Evolutionary conservation across 2,329 filamentous ascomycete species (phyloP), one percentile per base, ranked within the genome.

Genomic region (Aspergillus niger): DNA sequence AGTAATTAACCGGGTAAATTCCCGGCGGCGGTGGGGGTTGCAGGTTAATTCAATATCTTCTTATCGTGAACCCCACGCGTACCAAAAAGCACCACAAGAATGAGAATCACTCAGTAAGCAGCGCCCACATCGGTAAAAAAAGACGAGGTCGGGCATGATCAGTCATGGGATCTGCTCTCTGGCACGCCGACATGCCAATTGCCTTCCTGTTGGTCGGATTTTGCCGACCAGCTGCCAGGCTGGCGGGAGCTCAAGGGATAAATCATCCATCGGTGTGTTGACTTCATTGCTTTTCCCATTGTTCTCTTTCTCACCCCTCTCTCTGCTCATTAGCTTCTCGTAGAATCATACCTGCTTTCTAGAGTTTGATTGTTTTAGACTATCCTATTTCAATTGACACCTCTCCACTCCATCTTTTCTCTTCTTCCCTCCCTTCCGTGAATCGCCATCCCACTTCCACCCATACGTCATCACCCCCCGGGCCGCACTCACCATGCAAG

Each of bases 401-500:
- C 44, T 49, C 50, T 30, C 47, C 22, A 17, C n/a, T 26, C 10
- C 32, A 26, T 10, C 13, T 28, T 38, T n/a, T 30, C 17, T 26
- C 13, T 53, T 24, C 30, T 13, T 36, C 15, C 28, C 15, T 50
- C 24, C 13, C 49, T 36, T 52, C 26, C 26, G 49, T 36, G 28
- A 30, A 15, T 28, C 26, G 28, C 52, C 43, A 44, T 55, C 47
- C 44, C 43, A 36, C 41, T 39, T 30, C 41, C 54, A 51, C 30
- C 28, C 47, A 30, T 54, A 59, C 62, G 47, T 57, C 39, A 26
- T 51, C 32, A 44, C 22, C 48, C 30, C 41, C 41, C 30, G 39
- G 61, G 44, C 41, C 55, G 54, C 57, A 60, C 71, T 59, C 48
- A 80, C 81, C 76, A 69, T 76, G 50, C 67, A 76, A 63, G 82